phyloP scores from a whole-genome alignment of 495 filamentous ascomycete genomes.

The Friedmanniomyces simplex region DNA sequence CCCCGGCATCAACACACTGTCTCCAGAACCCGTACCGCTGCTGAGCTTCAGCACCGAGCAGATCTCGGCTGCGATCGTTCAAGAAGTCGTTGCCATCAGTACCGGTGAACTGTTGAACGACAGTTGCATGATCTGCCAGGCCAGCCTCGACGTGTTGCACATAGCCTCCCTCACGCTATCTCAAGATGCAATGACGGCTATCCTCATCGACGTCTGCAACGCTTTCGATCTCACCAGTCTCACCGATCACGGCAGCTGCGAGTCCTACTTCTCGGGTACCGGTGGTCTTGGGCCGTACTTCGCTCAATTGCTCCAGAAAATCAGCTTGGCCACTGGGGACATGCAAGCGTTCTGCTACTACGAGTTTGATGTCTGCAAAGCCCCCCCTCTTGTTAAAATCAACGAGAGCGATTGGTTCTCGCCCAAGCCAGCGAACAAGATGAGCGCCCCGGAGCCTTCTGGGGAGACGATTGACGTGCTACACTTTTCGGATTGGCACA shows the following conservation, averaged over 20 bases:
- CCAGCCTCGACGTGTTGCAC: constrained; percentile 19
- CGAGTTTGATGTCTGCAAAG: constrained; percentile 14
- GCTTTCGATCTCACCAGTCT: background rate
- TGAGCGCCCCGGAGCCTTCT: constrained; percentile 3
- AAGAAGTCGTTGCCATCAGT: constrained; percentile 20
- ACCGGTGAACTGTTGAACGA: constrained; percentile 6
- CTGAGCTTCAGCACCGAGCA: constrained; percentile 10
- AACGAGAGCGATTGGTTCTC: constrained; percentile 21
- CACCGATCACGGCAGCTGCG: background rate
- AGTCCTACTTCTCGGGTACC: background rate
- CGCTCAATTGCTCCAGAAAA: constrained; percentile 21
- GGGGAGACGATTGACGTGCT: constrained; percentile 9
- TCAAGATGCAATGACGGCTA: constrained; percentile 16
- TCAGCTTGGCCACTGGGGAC: constrained; percentile 21
- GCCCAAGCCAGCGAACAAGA: constrained; percentile 9
- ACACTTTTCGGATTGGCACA: constrained; percentile 15
- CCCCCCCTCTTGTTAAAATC: constrained; percentile 18
- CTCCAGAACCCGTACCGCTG: constrained; percentile 17
- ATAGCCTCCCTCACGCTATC: constrained; percentile 20
- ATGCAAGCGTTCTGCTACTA: constrained; percentile 24
- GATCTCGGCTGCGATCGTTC: constrained; percentile 17
- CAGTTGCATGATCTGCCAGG: constrained; percentile 20
- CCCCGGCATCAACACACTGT: constrained; percentile 15
- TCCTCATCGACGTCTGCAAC: constrained; percentile 21
- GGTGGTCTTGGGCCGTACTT: constrained; percentile 22